phyloP scores from a whole-genome alignment of 305 asterid genomes.

The Coffea humblotiana region DNA sequence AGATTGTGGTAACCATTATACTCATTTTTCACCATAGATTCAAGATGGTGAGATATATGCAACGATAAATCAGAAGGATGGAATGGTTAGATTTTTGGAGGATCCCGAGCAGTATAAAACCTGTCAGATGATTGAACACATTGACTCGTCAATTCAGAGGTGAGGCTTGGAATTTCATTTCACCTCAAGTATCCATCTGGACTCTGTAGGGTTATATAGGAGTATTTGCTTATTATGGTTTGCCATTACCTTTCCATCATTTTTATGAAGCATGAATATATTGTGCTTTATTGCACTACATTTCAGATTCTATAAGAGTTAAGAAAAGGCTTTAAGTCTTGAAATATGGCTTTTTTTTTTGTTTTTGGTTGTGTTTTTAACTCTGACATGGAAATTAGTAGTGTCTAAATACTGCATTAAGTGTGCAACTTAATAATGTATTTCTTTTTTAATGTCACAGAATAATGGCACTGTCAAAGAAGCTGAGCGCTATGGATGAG shows the following conservation, averaged over 20 bases:
- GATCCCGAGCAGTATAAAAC: constrained; percentile 96
- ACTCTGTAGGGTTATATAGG: neutral
- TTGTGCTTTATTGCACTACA: neutral
- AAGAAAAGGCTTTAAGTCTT: neutral
- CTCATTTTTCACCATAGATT: constrained; percentile 46
- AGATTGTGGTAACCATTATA: neutral
- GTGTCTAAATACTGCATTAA: neutral
- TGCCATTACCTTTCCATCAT: neutral
- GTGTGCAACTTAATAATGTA: neutral
- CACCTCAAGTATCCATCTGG: neutral
- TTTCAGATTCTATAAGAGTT: neutral
- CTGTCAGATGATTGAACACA: constrained; percentile 87
- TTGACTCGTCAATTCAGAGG: constrained; percentile 94
- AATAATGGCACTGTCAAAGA: constrained; percentile 80
- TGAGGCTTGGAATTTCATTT: constrained; percentile 23
- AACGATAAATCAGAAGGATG: constrained; percentile 95
- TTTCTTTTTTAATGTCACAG: constrained; percentile 40
- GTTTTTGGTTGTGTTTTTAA: neutral
- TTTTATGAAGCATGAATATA: neutral
- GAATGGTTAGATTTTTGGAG: constrained; percentile 98
- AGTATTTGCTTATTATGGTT: neutral
- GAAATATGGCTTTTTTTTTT: neutral
- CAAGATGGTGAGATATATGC: constrained; percentile 96
- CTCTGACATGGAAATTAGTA: neutral
- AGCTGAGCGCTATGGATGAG: constrained; percentile 78